phyloP scores from a whole-genome alignment of 805 yeast species.

The Schizosaccharomyces osmophilus region DNA sequence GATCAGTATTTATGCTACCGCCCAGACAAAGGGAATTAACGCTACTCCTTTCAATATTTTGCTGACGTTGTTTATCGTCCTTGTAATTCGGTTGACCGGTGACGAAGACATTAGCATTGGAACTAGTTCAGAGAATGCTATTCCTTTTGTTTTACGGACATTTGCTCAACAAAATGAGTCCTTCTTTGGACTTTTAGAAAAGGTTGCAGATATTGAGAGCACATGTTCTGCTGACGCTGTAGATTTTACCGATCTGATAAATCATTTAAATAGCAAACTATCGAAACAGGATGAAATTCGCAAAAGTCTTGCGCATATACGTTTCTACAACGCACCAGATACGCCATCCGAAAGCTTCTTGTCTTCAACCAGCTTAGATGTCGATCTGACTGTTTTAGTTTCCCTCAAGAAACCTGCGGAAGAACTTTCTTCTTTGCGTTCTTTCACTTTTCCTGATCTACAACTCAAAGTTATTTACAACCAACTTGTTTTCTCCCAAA shows the following conservation, averaged over 20 bases:
- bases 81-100: slow-evolving; percentile 64
- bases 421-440: slow-evolving; percentile 5
- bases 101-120: slow-evolving; percentile 84
- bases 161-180: slow-evolving; percentile 18
- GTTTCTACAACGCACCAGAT: slow-evolving; percentile 1
- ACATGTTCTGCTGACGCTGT: slow-evolving; percentile 2
- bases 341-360: slow-evolving; percentile 4
- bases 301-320: background rate
- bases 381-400: slow-evolving; percentile 37
- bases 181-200: slow-evolving; percentile 28
- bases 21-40: background rate
- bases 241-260: slow-evolving; percentile 4
- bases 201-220: slow-evolving; percentile 16
- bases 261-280: background rate
- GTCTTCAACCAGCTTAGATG: slow-evolving; percentile 24
- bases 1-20: background rate
- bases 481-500: slow-evolving; percentile 42
- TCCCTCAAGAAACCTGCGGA: slow-evolving; percentile 11
- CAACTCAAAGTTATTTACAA: slow-evolving; percentile 34
- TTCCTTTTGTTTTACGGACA: slow-evolving; percentile 39
- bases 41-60: slow-evolving; percentile 17
- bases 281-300: background rate
- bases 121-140: slow-evolving; percentile 18
- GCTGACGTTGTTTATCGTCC: slow-evolving; percentile 41
- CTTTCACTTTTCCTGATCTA: slow-evolving; percentile 10